A percentile compares a stretch with the other conserved stretches of the same genome.
Conservation (phyloP, 495 filamentous ascomycete species). For the Amniculicola lignicola region DNA sequence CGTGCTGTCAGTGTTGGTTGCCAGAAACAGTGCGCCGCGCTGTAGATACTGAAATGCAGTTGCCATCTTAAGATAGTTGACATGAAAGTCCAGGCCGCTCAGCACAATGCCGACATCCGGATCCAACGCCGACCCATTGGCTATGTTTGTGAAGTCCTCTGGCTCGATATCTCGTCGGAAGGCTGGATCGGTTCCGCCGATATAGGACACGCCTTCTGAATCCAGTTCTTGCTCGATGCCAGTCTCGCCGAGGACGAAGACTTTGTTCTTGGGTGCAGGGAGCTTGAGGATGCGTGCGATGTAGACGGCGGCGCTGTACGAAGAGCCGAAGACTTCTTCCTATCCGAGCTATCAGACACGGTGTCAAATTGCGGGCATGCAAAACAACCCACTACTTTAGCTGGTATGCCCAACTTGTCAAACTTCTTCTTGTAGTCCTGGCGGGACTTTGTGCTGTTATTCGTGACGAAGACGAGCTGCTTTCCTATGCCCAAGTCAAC, state of each 20-base stretch:
- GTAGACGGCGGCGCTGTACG: slow-evolving; percentile 93
- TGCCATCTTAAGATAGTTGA: slow-evolving; percentile 89
- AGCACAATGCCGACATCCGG: slow-evolving; percentile 87
- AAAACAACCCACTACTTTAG: slow-evolving; percentile 51
- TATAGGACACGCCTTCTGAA: slow-evolving; percentile 70
- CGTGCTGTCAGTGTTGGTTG: slow-evolving; percentile 87
- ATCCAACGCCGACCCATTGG: slow-evolving; percentile 73
- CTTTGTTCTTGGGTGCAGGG: slow-evolving; percentile 74
- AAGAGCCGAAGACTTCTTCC: slow-evolving; percentile 95
- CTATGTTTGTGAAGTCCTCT: slow-evolving; percentile 72
- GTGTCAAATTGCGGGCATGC: not conserved
- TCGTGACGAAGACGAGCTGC: slow-evolving; percentile 92
- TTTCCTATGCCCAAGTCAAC: slow-evolving; percentile 62
- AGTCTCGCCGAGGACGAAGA: slow-evolving; percentile 86
- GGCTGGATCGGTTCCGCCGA: slow-evolving; percentile 84
- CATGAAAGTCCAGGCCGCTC: slow-evolving; percentile 82
- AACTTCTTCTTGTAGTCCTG: slow-evolving; percentile 90
- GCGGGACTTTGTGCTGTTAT: slow-evolving; percentile 97
- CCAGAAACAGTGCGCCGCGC: slow-evolving; percentile 82
- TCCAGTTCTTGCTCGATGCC: slow-evolving; percentile 88
- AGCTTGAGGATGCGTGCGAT: slow-evolving; percentile 88
- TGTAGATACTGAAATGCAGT: slow-evolving; percentile 81
- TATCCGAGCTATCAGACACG: slow-evolving; percentile 32
- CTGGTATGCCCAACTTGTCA: slow-evolving; percentile 74
- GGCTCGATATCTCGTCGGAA: slow-evolving; percentile 72